Conservation (phyloP, 345 rosid species). For the Triadica sebifera region DNA sequence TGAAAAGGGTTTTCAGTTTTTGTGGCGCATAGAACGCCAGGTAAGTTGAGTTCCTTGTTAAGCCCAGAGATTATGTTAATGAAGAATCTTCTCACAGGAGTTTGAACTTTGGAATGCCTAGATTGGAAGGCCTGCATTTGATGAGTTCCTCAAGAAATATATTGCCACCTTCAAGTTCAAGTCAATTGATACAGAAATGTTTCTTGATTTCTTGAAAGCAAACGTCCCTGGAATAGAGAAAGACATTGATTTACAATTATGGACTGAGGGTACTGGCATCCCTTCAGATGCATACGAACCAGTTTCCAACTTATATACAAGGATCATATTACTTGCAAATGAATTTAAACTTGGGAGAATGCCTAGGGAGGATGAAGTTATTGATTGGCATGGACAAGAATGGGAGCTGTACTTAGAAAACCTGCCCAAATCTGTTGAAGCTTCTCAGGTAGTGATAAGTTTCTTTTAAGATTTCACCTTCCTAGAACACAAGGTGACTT, state of each 20-base stretch:
- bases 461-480: conserved; percentile 10
- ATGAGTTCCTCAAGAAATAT: conserved; percentile 81
- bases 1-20: conserved; percentile 91
- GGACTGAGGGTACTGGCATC: conserved; percentile 89
- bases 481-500: background rate
- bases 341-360: conserved; percentile 83
- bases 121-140: conserved; percentile 89
- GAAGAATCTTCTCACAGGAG: conserved; percentile 3
- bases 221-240: conserved; percentile 83
- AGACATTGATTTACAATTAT: conserved; percentile 58
- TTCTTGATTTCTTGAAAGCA: conserved; percentile 68
- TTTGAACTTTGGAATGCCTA: conserved; percentile 25
- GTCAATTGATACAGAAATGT: conserved; percentile 78
- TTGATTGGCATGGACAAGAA: conserved; percentile 88
- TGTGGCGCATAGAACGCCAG: conserved; percentile 86
- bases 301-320: conserved; percentile 63
- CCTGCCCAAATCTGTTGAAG: conserved; percentile 76
- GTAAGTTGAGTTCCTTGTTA: conserved; percentile 32
- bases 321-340: conserved; percentile 68
- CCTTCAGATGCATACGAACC: conserved; percentile 95
- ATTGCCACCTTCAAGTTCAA: conserved; percentile 90
- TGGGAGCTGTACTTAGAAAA: conserved; percentile 97
- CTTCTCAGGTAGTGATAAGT: conserved; percentile 59
- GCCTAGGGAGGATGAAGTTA: conserved; percentile 92
- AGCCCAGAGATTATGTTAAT: conserved; percentile 1